A percentile compares a stretch with the other conserved stretches of the same genome.
Evolutionary conservation across 345 rosid species (phyloP).

Genomic region (Eucalyptus polyanthemos): DNA sequence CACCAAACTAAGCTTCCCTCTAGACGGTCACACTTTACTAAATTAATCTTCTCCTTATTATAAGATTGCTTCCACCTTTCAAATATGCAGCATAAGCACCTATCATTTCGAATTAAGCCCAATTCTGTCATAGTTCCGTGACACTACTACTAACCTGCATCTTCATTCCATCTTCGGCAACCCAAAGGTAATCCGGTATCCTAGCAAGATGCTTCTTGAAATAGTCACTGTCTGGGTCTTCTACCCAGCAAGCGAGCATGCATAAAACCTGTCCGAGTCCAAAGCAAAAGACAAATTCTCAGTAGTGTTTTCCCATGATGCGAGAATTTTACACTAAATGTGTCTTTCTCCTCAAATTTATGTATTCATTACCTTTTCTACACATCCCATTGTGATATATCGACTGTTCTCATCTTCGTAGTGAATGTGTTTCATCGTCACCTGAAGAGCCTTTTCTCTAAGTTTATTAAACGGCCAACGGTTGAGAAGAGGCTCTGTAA

Average conservation of each 20-base stretch:
- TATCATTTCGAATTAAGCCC: neutral
- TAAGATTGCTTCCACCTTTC: neutral
- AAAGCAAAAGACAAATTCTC: neutral
- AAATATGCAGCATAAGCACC: neutral
- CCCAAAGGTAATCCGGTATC: conserved; percentile 42
- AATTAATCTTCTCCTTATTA: neutral
- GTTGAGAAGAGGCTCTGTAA: conserved; percentile 20
- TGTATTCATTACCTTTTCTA: conserved; percentile 12
- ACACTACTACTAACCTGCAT: conserved; percentile 20
- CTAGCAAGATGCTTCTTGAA: conserved; percentile 53
- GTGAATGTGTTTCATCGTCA: conserved; percentile 16
- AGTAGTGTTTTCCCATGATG: neutral
- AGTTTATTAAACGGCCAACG: conserved; percentile 30
- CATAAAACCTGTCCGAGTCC: conserved; percentile 20
- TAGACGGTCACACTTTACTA: neutral
- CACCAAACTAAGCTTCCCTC: neutral
- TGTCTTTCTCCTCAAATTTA: neutral
- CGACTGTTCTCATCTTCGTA: conserved; percentile 32
- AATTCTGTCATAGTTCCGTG: neutral
- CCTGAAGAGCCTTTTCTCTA: conserved; percentile 14
- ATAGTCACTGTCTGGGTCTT: conserved; percentile 38
- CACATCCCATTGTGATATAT: conserved; percentile 23
- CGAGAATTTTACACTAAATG: neutral
- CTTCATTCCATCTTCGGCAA: conserved; percentile 64
- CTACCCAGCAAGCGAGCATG: conserved; percentile 30